Evolutionary conservation across 176 grass and related monocot genomes (phyloP).

Genomic region (Microstegium vimineum): DNA sequence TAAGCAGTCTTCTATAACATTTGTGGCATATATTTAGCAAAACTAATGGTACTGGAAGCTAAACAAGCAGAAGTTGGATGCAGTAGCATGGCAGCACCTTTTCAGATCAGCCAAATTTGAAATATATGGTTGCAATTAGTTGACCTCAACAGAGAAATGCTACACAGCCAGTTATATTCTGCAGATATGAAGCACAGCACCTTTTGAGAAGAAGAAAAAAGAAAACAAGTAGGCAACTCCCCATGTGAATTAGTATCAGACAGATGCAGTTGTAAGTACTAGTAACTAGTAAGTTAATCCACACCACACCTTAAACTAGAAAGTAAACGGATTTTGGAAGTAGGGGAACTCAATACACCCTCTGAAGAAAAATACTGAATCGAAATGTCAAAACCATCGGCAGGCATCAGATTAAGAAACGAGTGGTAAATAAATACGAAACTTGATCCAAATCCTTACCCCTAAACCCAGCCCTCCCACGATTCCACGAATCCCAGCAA

Average conservation of each 20-base stretch:
- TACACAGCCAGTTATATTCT: not conserved
- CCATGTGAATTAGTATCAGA: not conserved
- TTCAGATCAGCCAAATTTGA: slow-evolving; percentile 22
- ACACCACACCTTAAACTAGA: not conserved
- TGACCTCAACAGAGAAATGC: not conserved
- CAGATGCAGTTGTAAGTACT: not conserved
- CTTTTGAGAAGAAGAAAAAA: not conserved
- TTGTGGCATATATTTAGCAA: not conserved
- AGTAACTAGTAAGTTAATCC: not conserved
- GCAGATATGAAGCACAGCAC: not conserved
- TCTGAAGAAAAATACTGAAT: not conserved
- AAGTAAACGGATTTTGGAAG: not conserved
- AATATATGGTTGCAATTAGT: slow-evolving; percentile 24
- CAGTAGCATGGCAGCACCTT: not conserved
- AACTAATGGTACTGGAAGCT: not conserved
- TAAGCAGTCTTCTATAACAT: not conserved
- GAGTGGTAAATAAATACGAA: not conserved
- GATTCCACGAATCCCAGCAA: not conserved
- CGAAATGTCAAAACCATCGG: not conserved
- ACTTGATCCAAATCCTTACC: not conserved
- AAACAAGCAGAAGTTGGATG: not conserved
- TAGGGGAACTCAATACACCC: not conserved
- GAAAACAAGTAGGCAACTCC: not conserved
- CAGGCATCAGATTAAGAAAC: not conserved
- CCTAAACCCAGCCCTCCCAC: not conserved